Evolutionary conservation across 164 flowering plant genomes (phyloP).

Genomic region (Malania oleifera): DNA sequence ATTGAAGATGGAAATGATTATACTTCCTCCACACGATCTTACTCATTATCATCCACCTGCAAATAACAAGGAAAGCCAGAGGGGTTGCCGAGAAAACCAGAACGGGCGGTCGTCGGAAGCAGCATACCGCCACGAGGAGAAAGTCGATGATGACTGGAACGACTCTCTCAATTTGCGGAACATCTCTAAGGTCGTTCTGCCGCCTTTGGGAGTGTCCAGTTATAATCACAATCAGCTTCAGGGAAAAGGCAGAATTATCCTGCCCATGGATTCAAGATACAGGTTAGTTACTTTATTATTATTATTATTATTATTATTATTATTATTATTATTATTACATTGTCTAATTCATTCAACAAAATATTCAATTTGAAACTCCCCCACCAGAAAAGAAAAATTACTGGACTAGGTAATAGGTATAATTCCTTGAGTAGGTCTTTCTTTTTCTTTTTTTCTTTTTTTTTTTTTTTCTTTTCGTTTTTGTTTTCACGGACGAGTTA

Average conservation of each 20-base stretch:
- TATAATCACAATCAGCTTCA: constrained; percentile 27
- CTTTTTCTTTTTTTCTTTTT: too few relatives aligned
- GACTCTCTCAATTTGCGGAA: constrained; percentile 30
- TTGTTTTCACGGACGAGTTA: too few relatives aligned
- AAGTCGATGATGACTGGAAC: background rate
- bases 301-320: too few relatives aligned
- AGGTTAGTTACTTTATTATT: constrained; percentile 32
- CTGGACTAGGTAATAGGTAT: too few relatives aligned
- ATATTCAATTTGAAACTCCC: too few relatives aligned
- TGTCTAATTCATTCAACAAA: too few relatives aligned
- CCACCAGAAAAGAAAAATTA: too few relatives aligned
- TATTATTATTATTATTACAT: too few relatives aligned
- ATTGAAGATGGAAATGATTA: constrained; percentile 12
- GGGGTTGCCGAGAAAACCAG: background rate
- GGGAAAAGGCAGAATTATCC: constrained; percentile 46
- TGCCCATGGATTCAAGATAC: constrained; percentile 76
- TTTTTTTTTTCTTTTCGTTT: too few relatives aligned
- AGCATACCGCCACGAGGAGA: background rate
- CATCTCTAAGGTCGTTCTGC: constrained; percentile 73
- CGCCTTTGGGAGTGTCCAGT: constrained; percentile 68
- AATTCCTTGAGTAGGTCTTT: too few relatives aligned
- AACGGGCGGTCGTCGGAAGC: background rate
- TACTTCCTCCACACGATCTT: constrained; percentile 2
- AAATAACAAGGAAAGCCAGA: constrained; percentile 4
- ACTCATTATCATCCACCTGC: too few relatives aligned